Percentiles rank a stretch among this genome's conserved stretches.
Evolutionary conservation across 2,329 filamentous ascomycete genomes (phyloP).

Genomic region (Claviceps sp.): DNA sequence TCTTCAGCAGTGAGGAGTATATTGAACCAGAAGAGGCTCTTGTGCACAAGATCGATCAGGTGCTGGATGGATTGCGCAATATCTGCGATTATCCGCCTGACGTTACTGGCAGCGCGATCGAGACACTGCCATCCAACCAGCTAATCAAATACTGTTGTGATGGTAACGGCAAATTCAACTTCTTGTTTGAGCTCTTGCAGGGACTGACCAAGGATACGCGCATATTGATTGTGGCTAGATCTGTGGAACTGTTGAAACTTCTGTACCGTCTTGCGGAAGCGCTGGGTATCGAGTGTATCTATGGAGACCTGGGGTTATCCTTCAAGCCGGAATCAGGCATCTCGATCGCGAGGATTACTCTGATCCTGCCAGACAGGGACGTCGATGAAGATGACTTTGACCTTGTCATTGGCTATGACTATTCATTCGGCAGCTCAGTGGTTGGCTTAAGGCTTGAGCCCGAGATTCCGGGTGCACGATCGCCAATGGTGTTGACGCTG

Average conservation of each 20-base stretch:
- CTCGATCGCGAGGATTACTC: constrained; percentile 25
- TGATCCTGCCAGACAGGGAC: constrained; percentile 28
- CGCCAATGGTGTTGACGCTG: constrained; percentile 34
- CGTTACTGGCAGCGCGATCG: constrained; percentile 28
- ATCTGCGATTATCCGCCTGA: constrained; percentile 45
- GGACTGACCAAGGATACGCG: constrained; percentile 29
- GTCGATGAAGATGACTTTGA: constrained; percentile 29
- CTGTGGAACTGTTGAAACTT: constrained; percentile 35
- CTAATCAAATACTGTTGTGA: constrained; percentile 39
- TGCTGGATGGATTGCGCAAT: constrained; percentile 38
- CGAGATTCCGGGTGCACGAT: constrained; percentile 9
- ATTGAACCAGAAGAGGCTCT: constrained; percentile 25
- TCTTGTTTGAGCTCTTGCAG: constrained; percentile 41
- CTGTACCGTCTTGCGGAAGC: constrained; percentile 34
- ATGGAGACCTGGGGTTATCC: constrained; percentile 16
- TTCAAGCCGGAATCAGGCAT: constrained; percentile 14
- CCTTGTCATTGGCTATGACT: constrained; percentile 40
- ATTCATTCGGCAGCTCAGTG: constrained; percentile 29
- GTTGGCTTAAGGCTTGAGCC: constrained; percentile 4
- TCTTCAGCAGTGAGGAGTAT: constrained; percentile 27
- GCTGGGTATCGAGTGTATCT: constrained; percentile 22
- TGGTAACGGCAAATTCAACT: constrained; percentile 47
- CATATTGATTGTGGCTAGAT: constrained; percentile 40
- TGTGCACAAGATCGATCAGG: constrained; percentile 32
- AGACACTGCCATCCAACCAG: constrained; percentile 24